Evolutionary conservation across 768 basidiomycete species (phyloP).

Genomic region (Mycena vitilis): DNA sequence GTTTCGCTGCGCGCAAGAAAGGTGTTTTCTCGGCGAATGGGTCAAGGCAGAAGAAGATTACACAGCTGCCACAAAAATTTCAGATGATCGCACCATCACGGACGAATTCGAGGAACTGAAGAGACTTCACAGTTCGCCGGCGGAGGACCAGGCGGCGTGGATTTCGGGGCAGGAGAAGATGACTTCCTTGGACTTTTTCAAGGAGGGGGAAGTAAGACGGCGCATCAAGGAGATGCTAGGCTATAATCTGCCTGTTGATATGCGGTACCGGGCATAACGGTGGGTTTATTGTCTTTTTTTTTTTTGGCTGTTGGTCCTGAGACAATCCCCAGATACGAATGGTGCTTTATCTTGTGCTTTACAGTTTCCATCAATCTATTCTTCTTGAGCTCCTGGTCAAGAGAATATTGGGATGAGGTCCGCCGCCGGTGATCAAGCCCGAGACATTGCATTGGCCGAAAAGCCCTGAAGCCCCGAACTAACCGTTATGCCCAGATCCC

Average conservation of each 20-base stretch:
- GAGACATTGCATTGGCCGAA: too few relatives aligned
- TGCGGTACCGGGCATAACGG: too few relatives aligned
- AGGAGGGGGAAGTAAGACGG: constrained; percentile 1
- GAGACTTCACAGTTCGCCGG: constrained; percentile 19
- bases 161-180: constrained; percentile 3
- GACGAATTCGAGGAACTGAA: constrained; percentile 24
- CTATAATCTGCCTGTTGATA: neutral
- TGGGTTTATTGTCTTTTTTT: neutral
- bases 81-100: constrained; percentile 14
- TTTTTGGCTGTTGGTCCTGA: neutral
- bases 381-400: too few relatives aligned
- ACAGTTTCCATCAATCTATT: too few relatives aligned
- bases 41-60: constrained; percentile 25
- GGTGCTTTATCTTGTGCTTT: too few relatives aligned
- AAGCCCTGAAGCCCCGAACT: too few relatives aligned
- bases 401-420: too few relatives aligned
- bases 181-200: neutral
- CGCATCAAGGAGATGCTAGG: constrained; percentile 2
- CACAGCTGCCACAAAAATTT: constrained; percentile 14
- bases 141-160: constrained; percentile 16
- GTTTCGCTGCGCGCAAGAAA: constrained; percentile 26
- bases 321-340: neutral
- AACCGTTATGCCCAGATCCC: too few relatives aligned
- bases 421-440: too few relatives aligned
- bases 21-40: constrained; percentile 20